Base-by-base conservation (phyloP, 163 green algal genomes). In the Scenedesmus sp. region DNA sequence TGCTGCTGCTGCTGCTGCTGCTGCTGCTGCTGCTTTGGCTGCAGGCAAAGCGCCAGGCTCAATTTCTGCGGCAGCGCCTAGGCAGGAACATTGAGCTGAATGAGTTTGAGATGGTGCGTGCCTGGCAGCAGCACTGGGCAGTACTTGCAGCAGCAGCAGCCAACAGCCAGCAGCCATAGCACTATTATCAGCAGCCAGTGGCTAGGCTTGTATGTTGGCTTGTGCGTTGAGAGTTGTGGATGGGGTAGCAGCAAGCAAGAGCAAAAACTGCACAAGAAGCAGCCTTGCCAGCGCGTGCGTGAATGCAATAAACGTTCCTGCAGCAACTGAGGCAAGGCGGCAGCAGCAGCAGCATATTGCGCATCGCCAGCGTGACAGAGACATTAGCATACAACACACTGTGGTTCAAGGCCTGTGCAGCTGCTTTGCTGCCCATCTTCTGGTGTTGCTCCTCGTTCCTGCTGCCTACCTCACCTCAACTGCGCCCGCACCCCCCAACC, bases 71-170 rank as follows among this genome's bases (percentile, higher is more conserved):
- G 72, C 83, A 93, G 68, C 70, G 90, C 3, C 87, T 96, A n/a
- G 94, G 94, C 10, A 82, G 90, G n/a, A 65, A 80, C 18, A 89
- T 96, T 40, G 91, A 94, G 30, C 92, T 96, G 46, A 95, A 96
- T 53, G 94, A 96, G 90, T 96, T 92, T 89, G 94, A 96, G 90
- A 90, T 95, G 94, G 89, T 94, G 83, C 46, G 92, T 49, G 76
- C 49, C 65, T 76, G 65, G 26, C 65, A 76, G 30, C 65, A 56
- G 49, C 49, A 12, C 12, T 6, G 20, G 24, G 30, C 26, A 35
- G 65, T 78, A 9, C 65, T 35, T 33, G 65, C 65, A 78, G 16
- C 65, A 33, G 30, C 65, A 46, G 22, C 33, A 43, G 33, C 33
- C 51, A 61, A 16, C 51, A 61, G 51, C 51, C 9, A 61, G 9